Evolutionary conservation across 2,329 filamentous ascomycete genomes (phyloP), one percentile per base, ranked within the genome.

Genomic region (Corinectria fuckeliana): DNA sequence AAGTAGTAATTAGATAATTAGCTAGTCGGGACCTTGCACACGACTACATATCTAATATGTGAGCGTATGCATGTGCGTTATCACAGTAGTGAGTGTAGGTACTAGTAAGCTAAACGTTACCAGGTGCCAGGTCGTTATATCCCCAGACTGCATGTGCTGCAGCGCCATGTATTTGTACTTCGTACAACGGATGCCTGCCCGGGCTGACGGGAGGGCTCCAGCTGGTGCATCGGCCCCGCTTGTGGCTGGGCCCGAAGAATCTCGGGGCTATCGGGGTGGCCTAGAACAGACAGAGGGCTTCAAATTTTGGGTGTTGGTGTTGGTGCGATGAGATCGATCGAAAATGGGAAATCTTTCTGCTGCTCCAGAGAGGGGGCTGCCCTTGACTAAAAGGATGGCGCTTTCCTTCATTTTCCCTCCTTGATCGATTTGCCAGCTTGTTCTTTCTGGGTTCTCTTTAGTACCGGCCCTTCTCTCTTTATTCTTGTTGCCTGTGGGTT

Each of bases 211-310:
- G n/a, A n/a, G n/a, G n/a, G n/a, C n/a, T n/a, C n/a, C n/a, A n/a
- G n/a, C n/a, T 36, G 25, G 53, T 60, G 58, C 55, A 55, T 52
- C 30, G 34, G 53, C 66, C 66, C 68, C 68, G 66, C 67, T 66
- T 39, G 42, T 66, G 62, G 61, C 47, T 56, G 62, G 66, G 60
- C 57, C 68, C 68, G 67, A 70, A 62, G 62, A 59, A 66, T 62
- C 39, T 70, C 68, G 68, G 68, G 55, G 53, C 58, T 60, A 25
- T 49, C 32, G 55, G 56, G 51, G n/a, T n/a, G n/a, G 34, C 45
- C 50, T 30, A 13, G 53, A 44, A n/a, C n/a, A n/a, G n/a, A n/a
- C n/a, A n/a, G n/a, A 34, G 51, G 25, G 47, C 42, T 47, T 50
- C 38, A 34, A 50, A 18, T 23, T n/a, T 38, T 28, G 21, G 16